Evolutionary conservation across 192 early-diverging fungal species (phyloP), one percentile per base, ranked within the genome.

Genomic region (Funneliformis geosporum): DNA sequence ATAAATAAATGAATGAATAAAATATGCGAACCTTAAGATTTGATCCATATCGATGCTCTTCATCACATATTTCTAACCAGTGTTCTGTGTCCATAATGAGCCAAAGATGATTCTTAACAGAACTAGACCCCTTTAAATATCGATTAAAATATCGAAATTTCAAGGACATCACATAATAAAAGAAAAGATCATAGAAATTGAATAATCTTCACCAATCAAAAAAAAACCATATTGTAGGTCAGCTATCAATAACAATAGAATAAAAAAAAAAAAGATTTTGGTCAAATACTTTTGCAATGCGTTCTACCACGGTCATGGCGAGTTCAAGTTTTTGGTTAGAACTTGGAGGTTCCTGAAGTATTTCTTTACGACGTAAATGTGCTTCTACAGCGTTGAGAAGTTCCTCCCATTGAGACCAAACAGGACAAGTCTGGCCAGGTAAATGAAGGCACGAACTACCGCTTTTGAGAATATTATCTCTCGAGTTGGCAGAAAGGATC

Each of bases 11-110:
- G n/a, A n/a, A n/a, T n/a, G n/a, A n/a, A n/a, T n/a, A n/a, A 59
- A 18, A 38, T 12, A 10, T 16, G 39, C 75, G 10, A 42, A 82
- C 85, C 82, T 85, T 85, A 42, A 85, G 61, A 44, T 85, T 85
- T 33, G 85, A 79, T 21, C 85, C 85, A 60, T 85, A 85, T 40
- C 85, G 75, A 40, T 85, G 85, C 25, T 85, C 79, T 59, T 67
- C 75, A 76, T 85, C 85, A 11, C 76, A 82, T 76, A 85, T 76
- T 62, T 85, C 85, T 8, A 85, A 78, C 82, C 85, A 83, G 23
- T 85, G 85, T 61, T 82, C 85, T n/a, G 80, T 83, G 28, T 78
- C 76, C 42, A 78, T 23, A 16, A 78, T 39, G 21, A 78, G 59
- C 76, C 76, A 78, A 21, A 78, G 38, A n/a, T 78, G 43, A 64